phyloP scores from a whole-genome alignment of 2,329 filamentous ascomycete genomes.

The Pseudohalonectria lignicola region DNA sequence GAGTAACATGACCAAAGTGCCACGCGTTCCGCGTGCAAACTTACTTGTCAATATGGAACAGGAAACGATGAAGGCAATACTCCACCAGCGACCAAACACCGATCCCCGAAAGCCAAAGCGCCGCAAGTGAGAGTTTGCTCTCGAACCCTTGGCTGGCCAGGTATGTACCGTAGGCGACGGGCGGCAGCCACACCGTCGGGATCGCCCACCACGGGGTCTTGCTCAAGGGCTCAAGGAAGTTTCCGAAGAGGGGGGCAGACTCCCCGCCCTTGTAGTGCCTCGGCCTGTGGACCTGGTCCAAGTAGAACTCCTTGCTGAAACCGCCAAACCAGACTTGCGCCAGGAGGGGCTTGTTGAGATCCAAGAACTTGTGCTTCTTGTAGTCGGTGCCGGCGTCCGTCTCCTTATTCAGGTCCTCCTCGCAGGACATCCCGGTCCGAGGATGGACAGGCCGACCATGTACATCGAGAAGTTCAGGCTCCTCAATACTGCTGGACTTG shows the following conservation, averaged over 20 bases:
- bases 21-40: too few relatives aligned
- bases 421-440: slow-evolving; percentile 79
- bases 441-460: slow-evolving; percentile 32
- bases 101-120: slow-evolving; percentile 61
- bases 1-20: too few relatives aligned
- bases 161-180: slow-evolving; percentile 60
- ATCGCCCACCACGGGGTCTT: slow-evolving; percentile 93
- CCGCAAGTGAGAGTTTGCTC: slow-evolving; percentile 31
- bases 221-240: slow-evolving; percentile 95
- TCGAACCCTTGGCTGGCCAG: slow-evolving; percentile 52
- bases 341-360: slow-evolving; percentile 74
- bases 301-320: slow-evolving; percentile 92
- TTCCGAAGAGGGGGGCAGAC: slow-evolving; percentile 90
- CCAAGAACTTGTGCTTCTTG: slow-evolving; percentile 86
- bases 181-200: slow-evolving; percentile 76
- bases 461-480: slow-evolving; percentile 16
- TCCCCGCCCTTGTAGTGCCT: slow-evolving; percentile 90
- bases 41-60: slow-evolving; percentile 91
- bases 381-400: slow-evolving; percentile 71
- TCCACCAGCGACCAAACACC: slow-evolving; percentile 83
- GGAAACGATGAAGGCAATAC: slow-evolving; percentile 76
- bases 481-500: slow-evolving; percentile 25
- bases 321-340: slow-evolving; percentile 80
- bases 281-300: slow-evolving; percentile 90
- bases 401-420: slow-evolving; percentile 75